Evolutionary conservation across 306 rosid genomes (phyloP).

Genomic region (Quercus alba): DNA sequence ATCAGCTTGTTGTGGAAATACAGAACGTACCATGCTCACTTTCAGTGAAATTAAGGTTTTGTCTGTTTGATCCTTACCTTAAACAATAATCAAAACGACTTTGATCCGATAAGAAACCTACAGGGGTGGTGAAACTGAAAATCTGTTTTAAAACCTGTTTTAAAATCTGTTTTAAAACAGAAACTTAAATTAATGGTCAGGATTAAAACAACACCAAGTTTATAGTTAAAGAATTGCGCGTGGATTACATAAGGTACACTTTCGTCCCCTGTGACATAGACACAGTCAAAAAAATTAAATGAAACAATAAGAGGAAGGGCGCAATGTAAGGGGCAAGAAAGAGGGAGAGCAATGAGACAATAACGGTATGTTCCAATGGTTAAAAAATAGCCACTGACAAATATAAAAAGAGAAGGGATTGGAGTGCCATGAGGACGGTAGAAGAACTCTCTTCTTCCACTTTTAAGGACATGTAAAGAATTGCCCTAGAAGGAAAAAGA

Average conservation of each 20-base stretch:
- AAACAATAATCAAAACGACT: no score
- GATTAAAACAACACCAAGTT: no score
- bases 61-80: no score
- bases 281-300: background rate
- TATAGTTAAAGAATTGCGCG: no score
- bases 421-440: background rate
- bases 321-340: constrained; percentile 29
- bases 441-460: constrained; percentile 47
- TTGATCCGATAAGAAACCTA: no score
- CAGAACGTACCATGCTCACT: constrained; percentile 19
- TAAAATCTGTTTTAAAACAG: no score
- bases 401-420: constrained; percentile 37
- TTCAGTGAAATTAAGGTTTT: background rate
- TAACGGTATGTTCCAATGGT: constrained; percentile 24
- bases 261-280: background rate
- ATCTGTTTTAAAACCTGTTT: no score
- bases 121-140: no score
- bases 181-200: no score
- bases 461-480: background rate
- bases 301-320: constrained; percentile 11
- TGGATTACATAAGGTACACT: background rate
- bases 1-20: background rate
- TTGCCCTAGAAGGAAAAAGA: constrained; percentile 22
- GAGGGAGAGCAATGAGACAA: background rate
- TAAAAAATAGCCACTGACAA: background rate